Evolutionary conservation across 2,329 filamentous ascomycete genomes (phyloP), one percentile per base, ranked within the genome.

Genomic region (Pseudogymnoascus sp.): DNA sequence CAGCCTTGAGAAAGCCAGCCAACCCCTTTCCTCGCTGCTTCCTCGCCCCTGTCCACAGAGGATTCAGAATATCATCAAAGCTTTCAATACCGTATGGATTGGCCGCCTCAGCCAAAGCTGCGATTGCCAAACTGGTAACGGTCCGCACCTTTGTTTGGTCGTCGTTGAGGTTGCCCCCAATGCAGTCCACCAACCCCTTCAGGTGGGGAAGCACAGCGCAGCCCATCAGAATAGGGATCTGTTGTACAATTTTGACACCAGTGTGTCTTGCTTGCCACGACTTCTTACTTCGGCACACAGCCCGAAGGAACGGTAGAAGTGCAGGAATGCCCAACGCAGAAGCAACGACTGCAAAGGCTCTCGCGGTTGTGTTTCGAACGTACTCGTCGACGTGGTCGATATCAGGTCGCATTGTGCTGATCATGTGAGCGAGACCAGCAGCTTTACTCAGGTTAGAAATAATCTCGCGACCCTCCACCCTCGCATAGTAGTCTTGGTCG

Each of bases 61-160:
- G 95, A 73, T 97, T 97, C 60, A 99, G 82, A 66, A 99, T 97
- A 65, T 96, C 92, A 71, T 99, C 95, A 70, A 99, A 99, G 71
- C 92, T 96, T 78, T 99, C 95, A 68, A 99, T 99, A 87, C 95
- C 95, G 71, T 97, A 99, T 0, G 95, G 95, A 76, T 96, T 96
- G 35, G 95, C 93, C 21, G 95, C 95, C 77, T 99, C 95, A 28
- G 95, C 95, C 64, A 99, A 79, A 36, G 95, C 95, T 60, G 93
- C 95, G 73, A 99, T 95, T 26, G 95, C 93, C 73, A 99, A 82
- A 76, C 90, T 93, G 57, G 95, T 97, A 59, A 97, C 95, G 3
- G 96, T 99, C 69, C 95, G 85, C 59, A 99, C 95, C 78, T 99
- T 99, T 62, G 93, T 93, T 77, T 99, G 95, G 73, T 99, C 95